These are phyloP conservation scores for Ophiocordyceps camponoti-rufipedis DNA, from an alignment of 2,329 filamentous ascomycete species.

Conservation along the genomic window DNA sequence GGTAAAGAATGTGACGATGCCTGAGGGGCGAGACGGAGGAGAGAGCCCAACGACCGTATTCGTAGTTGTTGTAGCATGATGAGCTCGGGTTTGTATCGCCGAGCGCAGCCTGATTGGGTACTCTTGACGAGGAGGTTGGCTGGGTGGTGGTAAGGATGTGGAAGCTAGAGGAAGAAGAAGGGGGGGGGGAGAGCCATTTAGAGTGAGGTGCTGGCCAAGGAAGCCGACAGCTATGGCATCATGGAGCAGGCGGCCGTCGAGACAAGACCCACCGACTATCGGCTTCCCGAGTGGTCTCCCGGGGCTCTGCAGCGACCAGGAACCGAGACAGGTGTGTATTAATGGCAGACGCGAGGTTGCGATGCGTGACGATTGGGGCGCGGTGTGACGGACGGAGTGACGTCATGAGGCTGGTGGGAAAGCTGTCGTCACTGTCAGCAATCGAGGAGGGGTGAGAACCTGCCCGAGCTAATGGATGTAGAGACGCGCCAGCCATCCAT, in stretches of 20 bases:
- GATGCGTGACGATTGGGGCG: too few relatives aligned
- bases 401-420: neutral
- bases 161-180: neutral
- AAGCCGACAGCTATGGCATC: neutral
- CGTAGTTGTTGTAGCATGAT: constrained; percentile 14
- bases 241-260: neutral
- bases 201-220: neutral
- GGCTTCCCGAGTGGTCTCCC: neutral
- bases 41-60: neutral
- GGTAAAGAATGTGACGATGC: neutral
- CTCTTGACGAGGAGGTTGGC: neutral
- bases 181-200: neutral
- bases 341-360: neutral
- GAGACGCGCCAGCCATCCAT: too few relatives aligned
- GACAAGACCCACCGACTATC: neutral
- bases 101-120: neutral
- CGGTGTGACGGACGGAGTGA: neutral
- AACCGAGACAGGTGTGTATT: neutral
- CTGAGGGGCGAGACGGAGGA: constrained; percentile 6
- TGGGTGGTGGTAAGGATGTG: neutral
- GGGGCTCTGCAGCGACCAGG: neutral
- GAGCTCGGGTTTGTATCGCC: neutral
- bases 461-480: too few relatives aligned
- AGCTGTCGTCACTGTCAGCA: neutral
- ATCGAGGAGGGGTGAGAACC: too few relatives aligned